Evolutionary conservation across 2,329 filamentous ascomycete species (phyloP).

Genomic region (Basipetospora chlamydospora): DNA sequence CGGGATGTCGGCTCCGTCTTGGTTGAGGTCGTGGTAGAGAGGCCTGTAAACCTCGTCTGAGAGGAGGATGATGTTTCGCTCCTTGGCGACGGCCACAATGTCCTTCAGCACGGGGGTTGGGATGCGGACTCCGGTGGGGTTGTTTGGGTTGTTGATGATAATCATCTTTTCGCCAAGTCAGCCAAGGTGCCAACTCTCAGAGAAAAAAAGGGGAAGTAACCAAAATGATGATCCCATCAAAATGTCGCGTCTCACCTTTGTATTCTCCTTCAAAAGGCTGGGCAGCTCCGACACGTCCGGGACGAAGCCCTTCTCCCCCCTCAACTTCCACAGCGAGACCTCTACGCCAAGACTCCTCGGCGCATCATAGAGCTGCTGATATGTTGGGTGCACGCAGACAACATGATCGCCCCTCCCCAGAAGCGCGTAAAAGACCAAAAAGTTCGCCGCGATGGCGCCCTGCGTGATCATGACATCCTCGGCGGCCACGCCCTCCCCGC

Average conservation of each 20-base stretch:
- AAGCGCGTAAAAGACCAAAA: conserved; percentile 60
- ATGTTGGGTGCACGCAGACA: conserved; percentile 75
- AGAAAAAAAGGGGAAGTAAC: too few relatives aligned
- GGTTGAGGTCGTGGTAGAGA: conserved; percentile 53
- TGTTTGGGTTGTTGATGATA: conserved; percentile 57
- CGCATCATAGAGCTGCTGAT: conserved; percentile 69
- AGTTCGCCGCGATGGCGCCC: conserved; percentile 76
- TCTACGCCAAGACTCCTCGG: conserved; percentile 62
- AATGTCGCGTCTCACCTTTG: conserved; percentile 37
- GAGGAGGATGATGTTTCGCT: conserved; percentile 51
- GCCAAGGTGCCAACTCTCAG: too few relatives aligned
- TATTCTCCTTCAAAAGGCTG: conserved; percentile 49
- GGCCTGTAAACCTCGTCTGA: conserved; percentile 76
- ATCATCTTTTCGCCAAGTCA: conserved; percentile 27
- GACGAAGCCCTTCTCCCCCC: conserved; percentile 48
- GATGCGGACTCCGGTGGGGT: conserved; percentile 63
- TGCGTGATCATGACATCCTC: conserved; percentile 63
- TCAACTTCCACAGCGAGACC: conserved; percentile 62
- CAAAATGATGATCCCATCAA: too few relatives aligned
- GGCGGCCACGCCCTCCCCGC: conserved; percentile 33
- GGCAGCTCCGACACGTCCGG: conserved; percentile 54
- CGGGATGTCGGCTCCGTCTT: conserved; percentile 33
- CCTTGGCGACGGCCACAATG: conserved; percentile 48
- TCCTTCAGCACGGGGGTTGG: conserved; percentile 43
- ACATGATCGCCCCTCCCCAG: conserved; percentile 66